Evolutionary conservation across 2,329 filamentous ascomycete genomes (phyloP), one percentile per base, ranked within the genome.

Genomic region (Colletotrichum orbiculare): DNA sequence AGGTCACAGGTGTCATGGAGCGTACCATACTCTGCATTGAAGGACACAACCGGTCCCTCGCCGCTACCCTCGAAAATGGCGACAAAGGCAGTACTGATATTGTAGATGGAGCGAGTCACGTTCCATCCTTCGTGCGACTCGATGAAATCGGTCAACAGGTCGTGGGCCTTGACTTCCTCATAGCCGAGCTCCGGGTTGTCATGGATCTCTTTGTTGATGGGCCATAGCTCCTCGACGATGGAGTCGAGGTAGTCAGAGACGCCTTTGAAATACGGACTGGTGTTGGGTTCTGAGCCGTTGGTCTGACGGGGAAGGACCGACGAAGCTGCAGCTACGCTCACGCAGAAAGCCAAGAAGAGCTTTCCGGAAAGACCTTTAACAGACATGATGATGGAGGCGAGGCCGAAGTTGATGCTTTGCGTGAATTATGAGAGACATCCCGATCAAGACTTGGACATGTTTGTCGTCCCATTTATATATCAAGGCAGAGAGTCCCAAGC

Each of bases 151-250:
- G 78, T 80, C 39, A 83, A 70, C 2, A 77, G 69, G 4, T 77
- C 72, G 59, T 83, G 81, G 0, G 81, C 81, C 15, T 78, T 77
- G 48, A 73, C 71, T 67, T 83, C 81, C 42, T 81, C 73, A 62
- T 76, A 82, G 0, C 76, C 77, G 1, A 82, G 72, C 68, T 83
- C 81, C 0, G 81, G 81, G 46, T 82, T 75, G 48, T 79, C 77
- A 64, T 81, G 79, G 17, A 83, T 80, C 39, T 77, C 70, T n/a
- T 78, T 75, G 63, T 77, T 80, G 61, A 82, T 72, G 6, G 71
- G 66, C 69, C 78, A 77, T 2, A 81, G 70, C 0, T 64, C 64
- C n/a, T 68, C 60, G 25, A 53, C 52, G 13, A 68, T 61, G 15
- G 52, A 54, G 13, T 70, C 46, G 34, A 74, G 54, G 12, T 70